Evolutionary conservation across 768 basidiomycete genomes (phyloP).

Genomic region (Collybiopsis confluens): DNA sequence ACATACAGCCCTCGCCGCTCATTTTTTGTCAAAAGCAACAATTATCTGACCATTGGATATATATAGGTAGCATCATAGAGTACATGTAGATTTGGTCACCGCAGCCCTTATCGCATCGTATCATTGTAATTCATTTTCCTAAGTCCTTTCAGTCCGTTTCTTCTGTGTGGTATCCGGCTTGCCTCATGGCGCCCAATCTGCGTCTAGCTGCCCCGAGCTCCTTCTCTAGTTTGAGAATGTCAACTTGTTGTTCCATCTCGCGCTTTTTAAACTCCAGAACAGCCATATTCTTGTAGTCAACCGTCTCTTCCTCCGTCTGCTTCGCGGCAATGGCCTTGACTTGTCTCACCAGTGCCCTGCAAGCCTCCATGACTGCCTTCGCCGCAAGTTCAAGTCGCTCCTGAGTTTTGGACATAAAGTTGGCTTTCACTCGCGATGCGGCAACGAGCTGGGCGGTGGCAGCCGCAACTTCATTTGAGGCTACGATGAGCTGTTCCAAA

Average conservation of each 20-base stretch:
- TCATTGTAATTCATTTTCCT: slow-evolving; percentile 12
- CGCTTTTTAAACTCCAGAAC: slow-evolving; percentile 92
- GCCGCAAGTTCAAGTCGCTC: slow-evolving; percentile 94
- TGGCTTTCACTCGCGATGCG: slow-evolving; percentile 96
- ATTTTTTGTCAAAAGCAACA: slow-evolving; percentile 8
- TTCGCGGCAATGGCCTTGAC: slow-evolving; percentile 92
- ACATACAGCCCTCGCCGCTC: slow-evolving; percentile 12
- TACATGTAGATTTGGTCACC: slow-evolving; percentile 11
- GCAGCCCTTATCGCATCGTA: background rate
- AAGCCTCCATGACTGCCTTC: slow-evolving; percentile 96
- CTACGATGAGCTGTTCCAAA: slow-evolving; percentile 96
- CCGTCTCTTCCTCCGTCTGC: slow-evolving; percentile 75
- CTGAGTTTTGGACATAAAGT: slow-evolving; percentile 98
- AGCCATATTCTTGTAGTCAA: slow-evolving; percentile 89
- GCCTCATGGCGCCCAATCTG: slow-evolving; percentile 77
- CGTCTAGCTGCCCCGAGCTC: slow-evolving; percentile 86
- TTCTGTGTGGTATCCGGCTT: slow-evolving; percentile 86
- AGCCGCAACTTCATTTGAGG: slow-evolving; percentile 98
- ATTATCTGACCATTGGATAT: slow-evolving; percentile 8
- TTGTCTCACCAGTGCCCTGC: slow-evolving; percentile 92
- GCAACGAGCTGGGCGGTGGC: slow-evolving; percentile 98
- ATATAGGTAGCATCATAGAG: slow-evolving; percentile 8
- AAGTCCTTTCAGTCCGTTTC: slow-evolving; percentile 62
- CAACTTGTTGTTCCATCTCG: slow-evolving; percentile 99
- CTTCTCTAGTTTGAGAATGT: slow-evolving; percentile 94